phyloP scores from a whole-genome alignment of 257 asterid species.

The Solanum dulcamara region DNA sequence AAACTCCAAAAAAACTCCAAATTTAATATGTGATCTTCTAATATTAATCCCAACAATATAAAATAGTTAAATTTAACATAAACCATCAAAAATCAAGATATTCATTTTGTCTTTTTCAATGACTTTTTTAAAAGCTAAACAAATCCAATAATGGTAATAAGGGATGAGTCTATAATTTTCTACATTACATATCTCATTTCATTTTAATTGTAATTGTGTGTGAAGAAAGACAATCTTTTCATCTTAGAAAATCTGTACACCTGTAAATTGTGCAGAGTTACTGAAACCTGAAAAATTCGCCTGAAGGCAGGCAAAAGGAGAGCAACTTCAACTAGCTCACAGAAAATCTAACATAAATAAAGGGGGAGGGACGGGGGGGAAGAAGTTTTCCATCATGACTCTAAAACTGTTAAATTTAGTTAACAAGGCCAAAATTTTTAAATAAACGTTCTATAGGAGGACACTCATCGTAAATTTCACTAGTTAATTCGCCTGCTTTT shows the following conservation, averaged over 20 bases:
- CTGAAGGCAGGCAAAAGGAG: too few species aligned
- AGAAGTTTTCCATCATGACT: background rate
- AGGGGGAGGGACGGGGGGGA: too few species aligned
- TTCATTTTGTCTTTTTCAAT: background rate
- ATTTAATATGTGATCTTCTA: background rate
- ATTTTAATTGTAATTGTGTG: background rate
- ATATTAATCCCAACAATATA: background rate
- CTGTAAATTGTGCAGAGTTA: too few species aligned
- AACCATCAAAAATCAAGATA: background rate
- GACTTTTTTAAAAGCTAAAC: too few species aligned
- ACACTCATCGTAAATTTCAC: background rate
- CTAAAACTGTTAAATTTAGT: background rate
- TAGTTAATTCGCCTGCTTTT: too few species aligned
- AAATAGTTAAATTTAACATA: background rate
- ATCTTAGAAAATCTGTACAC: too few species aligned
- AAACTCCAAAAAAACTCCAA: background rate
- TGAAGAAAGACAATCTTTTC: too few species aligned
- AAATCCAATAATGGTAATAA: background rate
- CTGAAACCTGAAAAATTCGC: too few species aligned
- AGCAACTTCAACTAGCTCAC: too few species aligned
- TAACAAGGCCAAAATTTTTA: too few species aligned
- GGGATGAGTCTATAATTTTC: background rate
- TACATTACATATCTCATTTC: background rate
- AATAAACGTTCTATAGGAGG: too few species aligned
- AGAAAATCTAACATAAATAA: too few species aligned